Percentiles rank a stretch among this genome's conserved stretches.
Conservation (phyloP, 1,284 basidiomycete species). For the Prillingera fragicola region DNA sequence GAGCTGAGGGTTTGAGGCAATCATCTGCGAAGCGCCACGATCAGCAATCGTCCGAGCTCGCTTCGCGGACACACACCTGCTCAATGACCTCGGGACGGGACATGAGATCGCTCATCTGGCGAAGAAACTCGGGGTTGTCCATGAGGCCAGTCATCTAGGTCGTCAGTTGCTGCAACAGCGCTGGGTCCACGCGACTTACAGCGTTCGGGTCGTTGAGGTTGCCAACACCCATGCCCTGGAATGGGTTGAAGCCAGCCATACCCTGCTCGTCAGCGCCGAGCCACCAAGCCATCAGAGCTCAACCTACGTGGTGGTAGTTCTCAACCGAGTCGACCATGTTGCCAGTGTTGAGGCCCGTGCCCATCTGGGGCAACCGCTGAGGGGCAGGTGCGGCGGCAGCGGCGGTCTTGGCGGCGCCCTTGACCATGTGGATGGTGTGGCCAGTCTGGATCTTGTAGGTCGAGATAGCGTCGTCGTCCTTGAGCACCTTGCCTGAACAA, state of each 20-base stretch:
- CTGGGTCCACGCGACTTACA: constrained; percentile 51
- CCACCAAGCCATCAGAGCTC: neutral
- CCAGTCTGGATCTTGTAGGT: constrained; percentile 71
- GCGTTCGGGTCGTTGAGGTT: constrained; percentile 87
- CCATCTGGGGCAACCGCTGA: constrained; percentile 63
- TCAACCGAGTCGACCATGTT: constrained; percentile 55
- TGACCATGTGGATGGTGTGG: constrained; percentile 91
- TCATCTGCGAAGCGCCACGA: constrained; percentile 52
- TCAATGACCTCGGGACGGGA: constrained; percentile 75
- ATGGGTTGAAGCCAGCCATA: constrained; percentile 68
- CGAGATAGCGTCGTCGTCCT: constrained; percentile 77
- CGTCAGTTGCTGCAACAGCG: neutral
- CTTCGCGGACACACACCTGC: constrained; percentile 49
- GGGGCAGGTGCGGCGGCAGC: constrained; percentile 25
- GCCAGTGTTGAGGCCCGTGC: constrained; percentile 64
- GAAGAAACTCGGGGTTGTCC: constrained; percentile 70
- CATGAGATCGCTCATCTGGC: constrained; percentile 58
- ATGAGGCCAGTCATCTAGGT: constrained; percentile 72
- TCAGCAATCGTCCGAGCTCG: neutral
- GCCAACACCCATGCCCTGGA: constrained; percentile 69
- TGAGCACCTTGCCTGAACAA: constrained; percentile 46
- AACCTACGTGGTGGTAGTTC: constrained; percentile 42
- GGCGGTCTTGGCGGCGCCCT: constrained; percentile 63
- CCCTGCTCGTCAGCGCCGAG: constrained; percentile 27
- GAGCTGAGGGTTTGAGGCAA: constrained; percentile 74